A percentile compares a stretch with the other conserved stretches of the same genome.
Conservation (phyloP, 441 rosid species). For the Geranium incanum region DNA sequence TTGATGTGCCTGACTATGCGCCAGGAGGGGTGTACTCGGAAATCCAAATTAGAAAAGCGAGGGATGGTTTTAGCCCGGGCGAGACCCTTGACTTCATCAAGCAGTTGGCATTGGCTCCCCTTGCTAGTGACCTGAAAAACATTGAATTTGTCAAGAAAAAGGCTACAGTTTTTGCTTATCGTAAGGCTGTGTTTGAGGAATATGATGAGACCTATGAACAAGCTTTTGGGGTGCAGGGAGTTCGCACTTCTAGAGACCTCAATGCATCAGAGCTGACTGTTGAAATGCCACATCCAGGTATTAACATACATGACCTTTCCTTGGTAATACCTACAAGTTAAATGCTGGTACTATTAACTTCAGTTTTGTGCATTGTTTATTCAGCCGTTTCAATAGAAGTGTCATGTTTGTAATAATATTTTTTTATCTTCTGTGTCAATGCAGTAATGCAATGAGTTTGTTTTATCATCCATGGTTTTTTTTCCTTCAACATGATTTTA, state of each 20-base stretch:
- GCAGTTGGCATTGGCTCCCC: conserved; percentile 56
- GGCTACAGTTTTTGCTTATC: conserved; percentile 53
- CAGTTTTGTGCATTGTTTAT: background rate
- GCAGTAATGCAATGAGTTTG: background rate
- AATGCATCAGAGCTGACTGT: conserved; percentile 29
- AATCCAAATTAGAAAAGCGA: conserved; percentile 59
- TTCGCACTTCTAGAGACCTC: conserved; percentile 31
- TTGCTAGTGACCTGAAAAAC: conserved; percentile 28
- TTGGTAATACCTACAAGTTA: background rate
- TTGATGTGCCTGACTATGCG: conserved; percentile 85
- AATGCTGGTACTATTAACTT: background rate
- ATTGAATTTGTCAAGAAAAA: conserved; percentile 49
- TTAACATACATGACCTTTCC: background rate
- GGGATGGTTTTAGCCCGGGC: conserved; percentile 49
- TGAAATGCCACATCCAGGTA: conserved; percentile 62
- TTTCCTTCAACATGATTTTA: no score
- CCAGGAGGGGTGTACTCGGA: conserved; percentile 60
- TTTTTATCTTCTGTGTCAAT: background rate
- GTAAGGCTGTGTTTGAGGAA: conserved; percentile 86
- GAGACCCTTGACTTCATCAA: conserved; percentile 53
- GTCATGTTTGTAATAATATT: background rate
- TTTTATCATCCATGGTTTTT: background rate
- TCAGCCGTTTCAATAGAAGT: background rate
- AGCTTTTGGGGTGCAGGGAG: conserved; percentile 65
- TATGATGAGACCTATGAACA: conserved; percentile 89